Conservation (phyloP, 768 basidiomycete genomes). For the Hypholoma fasciculare region DNA sequence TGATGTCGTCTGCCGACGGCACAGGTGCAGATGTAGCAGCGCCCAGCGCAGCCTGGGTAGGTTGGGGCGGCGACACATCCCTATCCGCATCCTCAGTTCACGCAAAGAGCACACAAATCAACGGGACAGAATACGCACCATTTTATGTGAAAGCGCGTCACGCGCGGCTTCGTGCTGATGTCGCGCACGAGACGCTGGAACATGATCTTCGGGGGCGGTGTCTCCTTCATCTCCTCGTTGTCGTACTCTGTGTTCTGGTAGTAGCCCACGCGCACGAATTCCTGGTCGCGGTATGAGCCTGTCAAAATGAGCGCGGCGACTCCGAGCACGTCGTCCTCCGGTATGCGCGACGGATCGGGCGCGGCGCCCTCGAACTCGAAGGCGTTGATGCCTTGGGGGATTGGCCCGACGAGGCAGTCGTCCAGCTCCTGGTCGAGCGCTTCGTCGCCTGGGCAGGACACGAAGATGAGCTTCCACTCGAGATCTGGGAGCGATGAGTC, state of each 20-base stretch:
- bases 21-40: conserved; percentile 28
- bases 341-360: conserved; percentile 83
- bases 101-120: not conserved
- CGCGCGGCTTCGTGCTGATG: conserved; percentile 88
- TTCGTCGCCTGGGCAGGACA: conserved; percentile 89
- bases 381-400: conserved; percentile 94
- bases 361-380: conserved; percentile 94
- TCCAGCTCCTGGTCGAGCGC: conserved; percentile 97
- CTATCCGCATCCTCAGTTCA: conserved; percentile 31
- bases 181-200: conserved; percentile 85
- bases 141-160: conserved; percentile 90
- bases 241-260: conserved; percentile 99
- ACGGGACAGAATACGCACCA: conserved; percentile 51
- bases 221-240: conserved; percentile 86
- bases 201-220: conserved; percentile 63
- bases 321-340: conserved; percentile 87
- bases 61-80: conserved; percentile 58
- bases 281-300: conserved; percentile 93
- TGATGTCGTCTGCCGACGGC: conserved; percentile 28
- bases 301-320: conserved; percentile 97
- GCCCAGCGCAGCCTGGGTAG: conserved; percentile 20
- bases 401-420: conserved; percentile 95
- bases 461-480: conserved; percentile 98
- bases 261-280: conserved; percentile 99
- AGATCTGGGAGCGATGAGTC: conserved; percentile 58